Evolutionary conservation across 345 rosid genomes (phyloP).

Genomic region (Crucihimalaya himalaica): DNA sequence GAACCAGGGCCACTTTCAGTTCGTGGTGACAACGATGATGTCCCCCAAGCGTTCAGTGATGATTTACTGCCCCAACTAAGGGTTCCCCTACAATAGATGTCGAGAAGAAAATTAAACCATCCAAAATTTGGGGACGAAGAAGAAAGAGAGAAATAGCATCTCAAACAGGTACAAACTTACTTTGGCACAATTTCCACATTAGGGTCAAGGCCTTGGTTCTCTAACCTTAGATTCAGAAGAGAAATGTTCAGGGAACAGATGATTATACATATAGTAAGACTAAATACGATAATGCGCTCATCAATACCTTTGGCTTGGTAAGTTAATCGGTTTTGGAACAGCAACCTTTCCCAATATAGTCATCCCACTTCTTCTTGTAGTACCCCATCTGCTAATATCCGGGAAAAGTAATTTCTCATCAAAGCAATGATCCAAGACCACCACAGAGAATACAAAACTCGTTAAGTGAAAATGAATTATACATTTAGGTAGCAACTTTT

Average conservation of each 20-base stretch:
- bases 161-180: conserved; percentile 52
- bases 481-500: not conserved
- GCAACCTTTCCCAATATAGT: conserved; percentile 90
- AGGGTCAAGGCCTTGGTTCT: conserved; percentile 96
- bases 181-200: conserved; percentile 98
- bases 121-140: not conserved
- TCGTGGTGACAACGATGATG: conserved; percentile 68
- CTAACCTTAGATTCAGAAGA: conserved; percentile 64
- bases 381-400: conserved; percentile 62
- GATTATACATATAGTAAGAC: not conserved
- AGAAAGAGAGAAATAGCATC: conserved; percentile 2
- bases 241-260: not conserved
- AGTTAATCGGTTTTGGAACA: conserved; percentile 95
- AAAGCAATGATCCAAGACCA: not conserved
- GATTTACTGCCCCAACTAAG: conserved; percentile 92
- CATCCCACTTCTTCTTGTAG: conserved; percentile 90
- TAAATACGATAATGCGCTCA: not conserved
- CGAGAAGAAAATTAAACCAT: not conserved
- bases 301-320: conserved; percentile 95
- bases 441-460: conserved; percentile 12
- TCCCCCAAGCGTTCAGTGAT: conserved; percentile 88
- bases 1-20: conserved; percentile 76
- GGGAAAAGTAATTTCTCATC: conserved; percentile 12
- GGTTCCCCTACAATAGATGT: conserved; percentile 62
- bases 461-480: not conserved